A percentile compares a stretch with the other conserved stretches of the same genome.
Conservation (phyloP, 164 flowering plant species). For the Tinospora cordifolia region DNA sequence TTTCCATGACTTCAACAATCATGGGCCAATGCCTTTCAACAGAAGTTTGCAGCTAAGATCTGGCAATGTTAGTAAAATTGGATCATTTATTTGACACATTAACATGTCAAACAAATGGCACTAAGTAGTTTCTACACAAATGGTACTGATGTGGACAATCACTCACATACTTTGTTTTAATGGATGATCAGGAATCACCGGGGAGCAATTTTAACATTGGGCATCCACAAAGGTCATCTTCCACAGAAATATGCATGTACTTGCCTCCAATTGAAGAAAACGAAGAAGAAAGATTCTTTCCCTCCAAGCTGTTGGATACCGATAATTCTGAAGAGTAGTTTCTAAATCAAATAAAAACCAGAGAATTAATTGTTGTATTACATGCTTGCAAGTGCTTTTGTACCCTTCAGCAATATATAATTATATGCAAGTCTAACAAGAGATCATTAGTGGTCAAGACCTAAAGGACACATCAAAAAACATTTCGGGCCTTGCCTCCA, state of each 20-base stretch:
- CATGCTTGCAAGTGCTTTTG: not conserved
- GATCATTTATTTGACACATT: not conserved
- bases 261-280: not conserved
- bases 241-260: not conserved
- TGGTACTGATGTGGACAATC: not conserved
- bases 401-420: not conserved
- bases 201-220: not conserved
- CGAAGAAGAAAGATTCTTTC: not conserved
- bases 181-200: not conserved
- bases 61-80: not conserved
- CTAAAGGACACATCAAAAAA: not conserved
- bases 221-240: not conserved
- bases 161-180: not conserved
- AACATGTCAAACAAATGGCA: not conserved
- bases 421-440: not conserved
- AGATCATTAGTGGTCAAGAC: not conserved
- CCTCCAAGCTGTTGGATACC: not conserved
- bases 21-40: constrained; percentile 8
- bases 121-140: not conserved
- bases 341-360: not conserved
- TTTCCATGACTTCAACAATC: not conserved
- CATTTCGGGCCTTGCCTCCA: not conserved
- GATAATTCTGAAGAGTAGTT: no score
- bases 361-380: constrained; percentile 1
- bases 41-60: constrained; percentile 5